phyloP scores from a whole-genome alignment of 345 rosid genomes.

The Salix arbutifolia region DNA sequence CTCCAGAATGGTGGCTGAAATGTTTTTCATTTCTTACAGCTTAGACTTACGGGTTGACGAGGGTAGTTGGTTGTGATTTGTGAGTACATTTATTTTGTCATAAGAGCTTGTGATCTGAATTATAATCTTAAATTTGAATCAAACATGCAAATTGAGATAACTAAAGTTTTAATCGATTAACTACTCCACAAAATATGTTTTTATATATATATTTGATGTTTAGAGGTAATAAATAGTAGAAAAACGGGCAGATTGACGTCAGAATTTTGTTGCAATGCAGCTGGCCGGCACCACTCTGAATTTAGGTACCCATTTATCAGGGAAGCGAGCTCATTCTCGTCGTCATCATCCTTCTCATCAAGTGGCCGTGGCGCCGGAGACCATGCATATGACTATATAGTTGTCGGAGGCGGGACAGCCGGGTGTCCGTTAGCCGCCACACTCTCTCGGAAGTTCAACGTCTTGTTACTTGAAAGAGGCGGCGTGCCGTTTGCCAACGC shows the following conservation, averaged over 20 bases:
- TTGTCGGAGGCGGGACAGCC: constrained; percentile 95
- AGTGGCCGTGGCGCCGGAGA: constrained; percentile 24
- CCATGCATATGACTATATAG: constrained; percentile 62
- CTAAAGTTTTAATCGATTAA: too few species aligned
- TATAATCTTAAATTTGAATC: too few species aligned
- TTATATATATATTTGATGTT: too few species aligned
- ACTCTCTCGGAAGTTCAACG: constrained; percentile 69
- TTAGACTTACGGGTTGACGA: background rate
- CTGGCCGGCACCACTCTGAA: background rate
- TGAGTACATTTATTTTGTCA: constrained; percentile 1
- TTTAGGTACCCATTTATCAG: constrained; percentile 59
- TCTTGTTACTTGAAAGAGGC: constrained; percentile 87
- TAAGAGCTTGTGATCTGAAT: too few species aligned
- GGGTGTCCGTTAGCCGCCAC: constrained; percentile 96
- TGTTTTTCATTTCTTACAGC: background rate
- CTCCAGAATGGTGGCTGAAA: background rate
- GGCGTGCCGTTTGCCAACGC: constrained; percentile 88
- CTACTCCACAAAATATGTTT: too few species aligned
- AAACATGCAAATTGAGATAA: too few species aligned
- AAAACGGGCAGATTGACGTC: background rate
- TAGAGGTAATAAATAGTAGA: background rate
- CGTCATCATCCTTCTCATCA: constrained; percentile 54
- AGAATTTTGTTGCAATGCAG: constrained; percentile 12
- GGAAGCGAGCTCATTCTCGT: constrained; percentile 70
- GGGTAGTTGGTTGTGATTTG: background rate